phyloP scores from a whole-genome alignment of 2,329 filamentous ascomycete species.

The Huntiella savannae region DNA sequence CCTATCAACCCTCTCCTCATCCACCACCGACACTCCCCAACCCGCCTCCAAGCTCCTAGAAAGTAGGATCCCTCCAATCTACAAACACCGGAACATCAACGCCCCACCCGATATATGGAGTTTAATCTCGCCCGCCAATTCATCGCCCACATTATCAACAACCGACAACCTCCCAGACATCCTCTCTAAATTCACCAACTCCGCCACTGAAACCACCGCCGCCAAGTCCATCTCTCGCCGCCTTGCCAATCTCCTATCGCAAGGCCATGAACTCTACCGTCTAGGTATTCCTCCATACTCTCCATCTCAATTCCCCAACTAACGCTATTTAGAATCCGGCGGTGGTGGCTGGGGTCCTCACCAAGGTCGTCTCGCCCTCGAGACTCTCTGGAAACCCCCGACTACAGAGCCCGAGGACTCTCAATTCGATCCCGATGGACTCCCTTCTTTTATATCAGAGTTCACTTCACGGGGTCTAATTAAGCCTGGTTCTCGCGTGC shows the following conservation, averaged over 20 bases:
- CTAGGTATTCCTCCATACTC: constrained; percentile 21
- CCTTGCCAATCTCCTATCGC: background rate
- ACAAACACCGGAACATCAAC: constrained; percentile 20
- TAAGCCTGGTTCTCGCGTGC: constrained; percentile 42
- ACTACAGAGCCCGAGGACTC: constrained; percentile 15
- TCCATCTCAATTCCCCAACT: background rate
- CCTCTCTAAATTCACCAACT: constrained; percentile 2
- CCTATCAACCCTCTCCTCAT: constrained; percentile 39
- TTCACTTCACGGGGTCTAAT: constrained; percentile 28
- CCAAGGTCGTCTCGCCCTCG: constrained; percentile 58
- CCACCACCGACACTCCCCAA: constrained; percentile 20
- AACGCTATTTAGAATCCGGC: constrained; percentile 40
- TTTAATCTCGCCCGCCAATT: constrained; percentile 19
- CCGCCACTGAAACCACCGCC: constrained; percentile 6
- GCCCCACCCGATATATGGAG: constrained; percentile 33
- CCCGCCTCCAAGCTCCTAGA: constrained; percentile 60
- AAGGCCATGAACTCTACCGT: constrained; percentile 23
- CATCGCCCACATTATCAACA: background rate
- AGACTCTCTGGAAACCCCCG: constrained; percentile 27
- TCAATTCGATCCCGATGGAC: constrained; percentile 16
- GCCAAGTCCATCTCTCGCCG: background rate
- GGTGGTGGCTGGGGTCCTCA: constrained; percentile 74
- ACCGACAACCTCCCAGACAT: too few species aligned
- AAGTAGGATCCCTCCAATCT: constrained; percentile 37
- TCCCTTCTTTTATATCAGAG: constrained; percentile 13